Evolutionary conservation across 768 basidiomycete genomes (phyloP), one percentile per base, ranked within the genome.

Genomic region (Chlorophyllum brunneum): DNA sequence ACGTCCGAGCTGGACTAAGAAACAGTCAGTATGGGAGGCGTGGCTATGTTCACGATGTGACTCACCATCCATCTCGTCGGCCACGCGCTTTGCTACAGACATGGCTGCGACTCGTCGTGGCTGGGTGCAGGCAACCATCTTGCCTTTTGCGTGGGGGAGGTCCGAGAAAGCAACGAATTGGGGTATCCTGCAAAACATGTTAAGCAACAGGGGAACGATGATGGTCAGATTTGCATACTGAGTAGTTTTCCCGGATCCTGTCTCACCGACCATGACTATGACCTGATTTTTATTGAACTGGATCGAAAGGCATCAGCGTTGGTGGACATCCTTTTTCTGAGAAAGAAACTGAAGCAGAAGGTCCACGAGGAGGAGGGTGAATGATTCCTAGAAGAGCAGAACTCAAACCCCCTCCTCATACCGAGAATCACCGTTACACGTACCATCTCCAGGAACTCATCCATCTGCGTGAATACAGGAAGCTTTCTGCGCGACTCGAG

Each of bases 11-110:
- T 85, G 79, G 4, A 99, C 94, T 94, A 58, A 56, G 38, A 46
- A 16, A n/a, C 7, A 27, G 23, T 62, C 33, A 58, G 50, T 26
- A 15, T n/a, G 16, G 33, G 41, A 26, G 5, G 4, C 18, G 15
- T 6, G 8, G 20, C 2, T 15, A 30, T 11, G 15, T 31, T n/a
- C 31, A 7, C 9, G 26, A 24, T 39, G 38, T 20, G 37, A 70
- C 90, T 61, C 59, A 92, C 92, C 92, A 66, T 98, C 95, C 93
- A 98, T 95, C 69, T 98, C 95, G 63, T 98, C 95, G 4, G 95
- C 94, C 1, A 99, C 95, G 71, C 95, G 94, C 67, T 95, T 95
- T 18, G 95, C 95, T 2, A 98, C 95, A 13, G 90, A 92, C 92
- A 97, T 98, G 7, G 95, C 94, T 9, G 95, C 94, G 3, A 99